Evolutionary conservation across 2,329 filamentous ascomycete genomes (phyloP).

Genomic region (Colletotrichum coccodes): DNA sequence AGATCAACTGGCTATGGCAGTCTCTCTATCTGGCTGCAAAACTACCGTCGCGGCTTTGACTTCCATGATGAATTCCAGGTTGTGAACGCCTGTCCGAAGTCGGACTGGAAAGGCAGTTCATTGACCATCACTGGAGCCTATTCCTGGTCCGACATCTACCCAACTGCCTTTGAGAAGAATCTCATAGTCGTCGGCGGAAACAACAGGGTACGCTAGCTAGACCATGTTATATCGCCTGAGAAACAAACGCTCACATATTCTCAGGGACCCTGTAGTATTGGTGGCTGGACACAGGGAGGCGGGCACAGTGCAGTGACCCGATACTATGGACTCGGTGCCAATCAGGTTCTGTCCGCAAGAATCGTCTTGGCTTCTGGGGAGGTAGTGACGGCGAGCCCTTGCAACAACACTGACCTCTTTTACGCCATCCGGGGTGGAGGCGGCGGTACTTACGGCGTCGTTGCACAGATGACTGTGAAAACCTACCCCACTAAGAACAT

Average conservation of each 20-base stretch:
- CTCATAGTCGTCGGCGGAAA: conserved; percentile 26
- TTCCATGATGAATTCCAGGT: conserved; percentile 47
- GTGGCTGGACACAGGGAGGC: conserved; percentile 65
- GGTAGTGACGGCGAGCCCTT: conserved; percentile 35
- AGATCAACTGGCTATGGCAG: conserved; percentile 61
- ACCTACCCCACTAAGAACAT: conserved; percentile 43
- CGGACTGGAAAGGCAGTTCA: conserved; percentile 49
- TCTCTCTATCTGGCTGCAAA: conserved; percentile 45
- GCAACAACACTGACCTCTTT: conserved; percentile 40
- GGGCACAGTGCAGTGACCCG: conserved; percentile 60
- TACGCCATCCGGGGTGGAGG: conserved; percentile 43
- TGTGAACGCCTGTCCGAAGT: conserved; percentile 11
- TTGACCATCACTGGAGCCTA: conserved; percentile 48
- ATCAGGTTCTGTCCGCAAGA: conserved; percentile 41
- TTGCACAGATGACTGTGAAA: conserved; percentile 36
- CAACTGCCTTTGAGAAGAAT: conserved; percentile 43
- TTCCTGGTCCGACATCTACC: conserved; percentile 51
- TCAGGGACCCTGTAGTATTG: conserved; percentile 45
- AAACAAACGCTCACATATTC: neutral
- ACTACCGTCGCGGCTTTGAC: conserved; percentile 48
- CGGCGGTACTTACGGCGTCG: conserved; percentile 44
- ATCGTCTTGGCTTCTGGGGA: conserved; percentile 42
- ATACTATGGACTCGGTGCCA: conserved; percentile 45
- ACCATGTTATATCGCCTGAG: neutral
- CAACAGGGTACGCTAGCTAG: neutral